These are phyloP conservation scores for Quercus bicolor DNA, from an alignment of 306 rosid species.

Conservation along the genomic window DNA sequence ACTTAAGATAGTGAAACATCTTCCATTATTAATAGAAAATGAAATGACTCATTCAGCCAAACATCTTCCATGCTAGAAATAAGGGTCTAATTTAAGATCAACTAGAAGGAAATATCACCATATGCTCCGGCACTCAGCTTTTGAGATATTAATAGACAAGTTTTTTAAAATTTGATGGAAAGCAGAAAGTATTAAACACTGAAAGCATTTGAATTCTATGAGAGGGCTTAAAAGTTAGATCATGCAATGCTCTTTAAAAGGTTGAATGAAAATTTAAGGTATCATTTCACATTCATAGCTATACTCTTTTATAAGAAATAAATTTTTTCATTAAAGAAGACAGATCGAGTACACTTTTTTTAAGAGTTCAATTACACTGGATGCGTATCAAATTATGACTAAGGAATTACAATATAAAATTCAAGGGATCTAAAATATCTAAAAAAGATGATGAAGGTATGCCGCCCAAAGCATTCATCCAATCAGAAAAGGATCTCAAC, in stretches of 20 bases:
- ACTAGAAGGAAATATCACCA: not conserved
- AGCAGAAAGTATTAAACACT: not conserved
- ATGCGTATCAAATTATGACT: too few relatives aligned
- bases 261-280: not conserved
- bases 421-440: too few relatives aligned
- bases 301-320: not conserved
- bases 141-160: not conserved
- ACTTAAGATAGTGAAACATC: not conserved
- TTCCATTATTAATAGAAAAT: not conserved
- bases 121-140: not conserved
- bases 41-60: not conserved
- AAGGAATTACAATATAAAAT: too few relatives aligned
- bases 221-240: too few relatives aligned
- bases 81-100: not conserved
- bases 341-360: too few relatives aligned
- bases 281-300: not conserved
- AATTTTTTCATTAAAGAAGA: too few relatives aligned
- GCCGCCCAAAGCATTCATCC: too few relatives aligned
- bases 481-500: too few relatives aligned
- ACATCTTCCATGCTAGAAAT: slow-evolving; percentile 1
- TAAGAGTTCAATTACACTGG: too few relatives aligned
- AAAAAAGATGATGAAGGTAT: too few relatives aligned
- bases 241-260: too few relatives aligned
- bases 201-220: not conserved
- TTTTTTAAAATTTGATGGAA: not conserved